Evolutionary conservation across 805 yeast genomes (phyloP).

Genomic region (Saturnispora besseyi): DNA sequence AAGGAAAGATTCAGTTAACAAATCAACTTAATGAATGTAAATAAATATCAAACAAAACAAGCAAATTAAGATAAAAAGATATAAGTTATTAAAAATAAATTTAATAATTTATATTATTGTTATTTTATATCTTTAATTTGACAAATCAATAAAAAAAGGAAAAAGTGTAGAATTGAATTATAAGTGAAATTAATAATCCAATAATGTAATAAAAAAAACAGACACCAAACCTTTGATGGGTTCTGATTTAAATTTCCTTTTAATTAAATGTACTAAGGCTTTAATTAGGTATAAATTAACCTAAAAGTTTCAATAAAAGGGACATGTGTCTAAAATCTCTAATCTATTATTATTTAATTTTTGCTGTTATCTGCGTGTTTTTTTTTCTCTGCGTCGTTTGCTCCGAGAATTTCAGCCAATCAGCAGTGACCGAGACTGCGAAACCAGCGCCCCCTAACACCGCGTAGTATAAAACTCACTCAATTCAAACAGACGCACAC

Average conservation of each 20-base stretch:
- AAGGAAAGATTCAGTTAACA: background rate
- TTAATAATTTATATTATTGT: background rate
- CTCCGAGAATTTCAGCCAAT: background rate
- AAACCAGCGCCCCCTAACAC: background rate
- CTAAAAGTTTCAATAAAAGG: background rate
- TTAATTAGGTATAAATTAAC: background rate
- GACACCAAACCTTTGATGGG: background rate
- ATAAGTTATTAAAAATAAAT: background rate
- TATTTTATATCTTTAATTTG: background rate
- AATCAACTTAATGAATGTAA: constrained; percentile 7
- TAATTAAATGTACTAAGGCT: background rate
- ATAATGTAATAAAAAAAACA: background rate
- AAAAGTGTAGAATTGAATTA: background rate
- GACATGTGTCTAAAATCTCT: background rate
- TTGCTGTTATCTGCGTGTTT: background rate
- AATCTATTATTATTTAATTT: background rate
- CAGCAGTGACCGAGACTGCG: background rate
- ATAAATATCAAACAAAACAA: background rate
- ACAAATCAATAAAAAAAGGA: background rate
- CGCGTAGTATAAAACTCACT: background rate
- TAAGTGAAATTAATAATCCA: background rate
- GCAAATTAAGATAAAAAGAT: background rate
- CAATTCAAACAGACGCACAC: background rate
- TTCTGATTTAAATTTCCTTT: background rate
- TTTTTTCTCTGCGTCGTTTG: constrained; percentile 1